Evolutionary conservation across 139 green algal species (phyloP), one percentile per base, ranked within the genome.

Genomic region (Tetradesmus lagerheimii): DNA sequence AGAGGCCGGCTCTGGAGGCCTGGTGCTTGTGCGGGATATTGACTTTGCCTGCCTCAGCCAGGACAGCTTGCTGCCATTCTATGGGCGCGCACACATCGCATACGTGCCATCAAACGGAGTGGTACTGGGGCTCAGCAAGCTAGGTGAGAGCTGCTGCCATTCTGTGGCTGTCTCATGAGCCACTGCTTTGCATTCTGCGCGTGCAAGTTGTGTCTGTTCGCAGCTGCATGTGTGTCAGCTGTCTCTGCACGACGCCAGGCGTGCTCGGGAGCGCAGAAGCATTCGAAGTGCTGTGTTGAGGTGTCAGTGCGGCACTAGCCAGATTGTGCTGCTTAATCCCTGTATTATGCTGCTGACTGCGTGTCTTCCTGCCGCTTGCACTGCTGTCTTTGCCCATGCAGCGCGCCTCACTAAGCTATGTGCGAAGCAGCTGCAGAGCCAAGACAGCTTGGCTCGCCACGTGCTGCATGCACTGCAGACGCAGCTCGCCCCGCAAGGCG

Each of bases 11-110:
- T 64, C 39, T 35, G 88, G 88, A 0, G 95, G 95, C 34, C 87
- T 99, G 15, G 97, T 99, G 2, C 31, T 98, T 1, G 97, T 99
- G 37, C 92, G 96, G 1, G 97, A 99, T 92, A 98, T 99, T 45
- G 95, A 98, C 27, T 98, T 99, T 85, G 96, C 96, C 4, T 96
- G 95, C n/a, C 96, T 96, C 1, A 96, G 90, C 64, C 89, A 95
- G 85, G 82, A 90, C 35, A 96, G 89, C 25, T 93, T 99, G 37
- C 95, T 99, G 67, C 98, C 98, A 3, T 99, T 99, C 90, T 95
- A 98, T 84, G 97, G 98, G 18, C 93, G 94, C 27, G 95, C 87
- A 80, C 97, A 99, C 93, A 95, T 99, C 15, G 98, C 94, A 0
- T 99, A 99, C 89, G 90, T 98, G 25, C 98, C 98, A 0, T 66